Evolutionary conservation across 148 eudicot species (phyloP), one percentile per base, ranked within the genome.

Genomic region (Camellia lanceoleosa): DNA sequence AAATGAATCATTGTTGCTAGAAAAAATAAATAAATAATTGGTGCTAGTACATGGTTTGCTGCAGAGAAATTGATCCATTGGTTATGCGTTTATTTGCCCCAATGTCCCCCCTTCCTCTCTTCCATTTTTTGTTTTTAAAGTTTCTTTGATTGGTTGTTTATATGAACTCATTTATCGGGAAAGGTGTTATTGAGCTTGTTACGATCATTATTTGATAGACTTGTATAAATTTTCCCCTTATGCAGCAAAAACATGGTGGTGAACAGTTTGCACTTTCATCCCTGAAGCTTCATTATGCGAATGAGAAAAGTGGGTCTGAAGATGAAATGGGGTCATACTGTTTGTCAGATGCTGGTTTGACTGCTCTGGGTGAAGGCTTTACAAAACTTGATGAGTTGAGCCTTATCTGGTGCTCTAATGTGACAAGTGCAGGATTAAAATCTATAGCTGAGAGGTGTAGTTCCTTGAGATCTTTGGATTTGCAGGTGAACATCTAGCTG

Each of bases 361-460:
- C 78, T 80, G 86, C 87, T 72, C 81, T 89, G 67, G 91, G 88
- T 30, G 89, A 87, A 60, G 85, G 93, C 62, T 93, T 89, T 84
- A 78, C 76, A 23, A 85, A 83, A 30, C 90, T 93, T 74, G 92
- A 91, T 69, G 91, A 90, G 78, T 82, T 93, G 85, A 93, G 94
- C 87, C 84, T 93, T 67, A 88, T 93, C 72, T 93, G 94, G 97
- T 93, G 97, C 86, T 93, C 97, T 68, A 88, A 81, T 82, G 90
- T 90, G 43, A 86, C 94, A 18, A 87, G 84, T 85, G 73, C 23
- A 18, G 97, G 97, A 78, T 67, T 93, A 68, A 84, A 69, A 82
- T 88, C 92, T 76, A 73, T 93, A 63, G 93, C 93, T 62, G 88
- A 85, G 87, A 90, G 87, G 80, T 93, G 94, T 75, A 86, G 72